These are phyloP conservation scores for Evernia prunastri DNA, from an alignment of 495 filamentous ascomycete species.

Conservation along the genomic window DNA sequence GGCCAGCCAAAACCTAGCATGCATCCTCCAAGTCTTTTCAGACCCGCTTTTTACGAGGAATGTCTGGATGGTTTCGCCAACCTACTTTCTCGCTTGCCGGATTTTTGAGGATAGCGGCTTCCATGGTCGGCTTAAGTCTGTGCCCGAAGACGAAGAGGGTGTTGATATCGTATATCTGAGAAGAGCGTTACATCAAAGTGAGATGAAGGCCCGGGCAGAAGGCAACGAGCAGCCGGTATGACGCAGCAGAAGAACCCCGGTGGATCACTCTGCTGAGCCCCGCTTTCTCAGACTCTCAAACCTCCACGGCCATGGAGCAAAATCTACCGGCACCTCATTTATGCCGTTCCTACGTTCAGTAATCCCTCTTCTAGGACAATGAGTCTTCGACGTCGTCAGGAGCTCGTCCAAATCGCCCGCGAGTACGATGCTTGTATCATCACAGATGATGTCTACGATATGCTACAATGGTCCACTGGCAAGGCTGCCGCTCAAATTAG, in stretches of 20 bases:
- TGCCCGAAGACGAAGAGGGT: slow-evolving; percentile 70
- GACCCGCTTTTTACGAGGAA: slow-evolving; percentile 68
- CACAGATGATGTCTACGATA: slow-evolving; percentile 89
- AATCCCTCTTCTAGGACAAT: slow-evolving; percentile 77
- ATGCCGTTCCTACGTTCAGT: slow-evolving; percentile 72
- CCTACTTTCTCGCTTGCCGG: slow-evolving; percentile 69
- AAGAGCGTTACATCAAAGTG: slow-evolving; percentile 38
- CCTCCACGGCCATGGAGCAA: slow-evolving; percentile 47
- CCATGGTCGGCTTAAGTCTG: slow-evolving; percentile 49
- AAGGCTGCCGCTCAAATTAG: slow-evolving; percentile 21
- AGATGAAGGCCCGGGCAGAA: slow-evolving; percentile 30
- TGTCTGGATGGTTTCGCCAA: slow-evolving; percentile 74
- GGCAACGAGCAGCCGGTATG: slow-evolving; percentile 39
- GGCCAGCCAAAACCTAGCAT: slow-evolving; percentile 69
- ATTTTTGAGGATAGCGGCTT: slow-evolving; percentile 79
- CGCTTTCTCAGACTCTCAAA: slow-evolving; percentile 35
- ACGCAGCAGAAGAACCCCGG: neutral
- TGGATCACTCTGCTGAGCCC: neutral
- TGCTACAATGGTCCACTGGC: slow-evolving; percentile 62
- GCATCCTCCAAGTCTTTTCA: slow-evolving; percentile 64
- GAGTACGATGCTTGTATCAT: slow-evolving; percentile 69
- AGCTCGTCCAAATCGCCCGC: slow-evolving; percentile 61
- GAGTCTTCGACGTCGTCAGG: slow-evolving; percentile 52
- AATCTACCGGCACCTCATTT: slow-evolving; percentile 77
- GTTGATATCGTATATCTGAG: slow-evolving; percentile 57